Conservation (phyloP, 83 land plant species). For the Larix sibirica region DNA sequence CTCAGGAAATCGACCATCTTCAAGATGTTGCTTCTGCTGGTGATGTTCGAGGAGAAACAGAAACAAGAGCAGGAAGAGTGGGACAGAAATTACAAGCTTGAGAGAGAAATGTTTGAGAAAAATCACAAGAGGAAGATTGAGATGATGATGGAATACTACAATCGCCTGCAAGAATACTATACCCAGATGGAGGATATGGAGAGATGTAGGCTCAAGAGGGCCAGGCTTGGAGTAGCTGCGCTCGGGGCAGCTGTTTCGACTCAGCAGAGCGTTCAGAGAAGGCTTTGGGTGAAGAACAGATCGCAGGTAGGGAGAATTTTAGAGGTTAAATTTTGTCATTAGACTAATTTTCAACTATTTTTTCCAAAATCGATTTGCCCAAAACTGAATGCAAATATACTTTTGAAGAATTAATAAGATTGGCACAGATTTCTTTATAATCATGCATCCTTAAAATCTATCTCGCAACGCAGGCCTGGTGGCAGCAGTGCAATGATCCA, state of each 20-base stretch:
- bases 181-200: constrained; percentile 31
- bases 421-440: no score
- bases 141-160: constrained; percentile 28
- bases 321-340: no score
- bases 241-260: constrained; percentile 41
- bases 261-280: constrained; percentile 53
- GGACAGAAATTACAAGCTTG: constrained; percentile 30
- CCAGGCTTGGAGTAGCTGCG: constrained; percentile 31
- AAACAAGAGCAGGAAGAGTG: constrained; percentile 48
- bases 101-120: constrained; percentile 34
- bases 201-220: constrained; percentile 34
- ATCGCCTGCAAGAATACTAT: constrained; percentile 39
- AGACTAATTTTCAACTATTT: no score
- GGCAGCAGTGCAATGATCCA: constrained; percentile 78
- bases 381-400: no score
- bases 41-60: constrained; percentile 33
- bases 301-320: constrained; percentile 13
- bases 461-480: constrained; percentile 58
- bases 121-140: constrained; percentile 36
- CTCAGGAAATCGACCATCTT: constrained; percentile 17
- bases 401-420: no score
- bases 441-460: no score
- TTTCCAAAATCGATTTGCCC: no score
- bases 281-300: constrained; percentile 77
- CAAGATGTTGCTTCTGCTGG: constrained; percentile 34